These are phyloP conservation scores for Cordia subcordata DNA, from an alignment of 257 asterid genomes.

Conservation along the genomic window DNA sequence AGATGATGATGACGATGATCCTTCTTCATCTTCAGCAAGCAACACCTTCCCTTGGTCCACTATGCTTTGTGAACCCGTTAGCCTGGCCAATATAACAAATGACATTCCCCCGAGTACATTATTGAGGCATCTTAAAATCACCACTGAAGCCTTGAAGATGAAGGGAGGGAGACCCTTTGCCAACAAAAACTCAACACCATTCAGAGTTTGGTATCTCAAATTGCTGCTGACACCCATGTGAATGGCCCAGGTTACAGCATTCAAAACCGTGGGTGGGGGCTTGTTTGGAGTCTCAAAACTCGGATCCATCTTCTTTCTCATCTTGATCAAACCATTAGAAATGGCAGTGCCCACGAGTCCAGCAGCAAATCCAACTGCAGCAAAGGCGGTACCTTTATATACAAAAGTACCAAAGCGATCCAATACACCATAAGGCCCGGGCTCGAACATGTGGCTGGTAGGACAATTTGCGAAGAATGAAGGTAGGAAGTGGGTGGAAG, in stretches of 20 bases:
- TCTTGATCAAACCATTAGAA: constrained; percentile 67
- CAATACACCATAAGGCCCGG: constrained; percentile 51
- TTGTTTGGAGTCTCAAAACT: constrained; percentile 80
- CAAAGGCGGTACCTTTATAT: constrained; percentile 70
- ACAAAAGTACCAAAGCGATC: constrained; percentile 67
- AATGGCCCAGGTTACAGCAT: constrained; percentile 78
- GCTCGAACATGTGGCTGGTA: constrained; percentile 85
- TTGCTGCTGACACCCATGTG: constrained; percentile 92
- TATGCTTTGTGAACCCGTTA: constrained; percentile 66
- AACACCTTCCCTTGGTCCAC: constrained; percentile 1
- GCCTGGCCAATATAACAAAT: constrained; percentile 73
- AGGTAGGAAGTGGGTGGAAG: constrained; percentile 47
- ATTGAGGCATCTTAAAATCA: constrained; percentile 70
- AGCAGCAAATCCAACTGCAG: constrained; percentile 79
- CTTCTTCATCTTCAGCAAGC: too few relatives aligned
- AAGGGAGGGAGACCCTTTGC: constrained; percentile 57
- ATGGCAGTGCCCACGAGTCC: constrained; percentile 87
- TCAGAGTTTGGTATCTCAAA: constrained; percentile 77
- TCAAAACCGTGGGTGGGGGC: constrained; percentile 65
- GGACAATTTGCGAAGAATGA: constrained; percentile 67
- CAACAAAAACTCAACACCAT: constrained; percentile 70
- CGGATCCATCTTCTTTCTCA: constrained; percentile 86
- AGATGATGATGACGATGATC: too few relatives aligned
- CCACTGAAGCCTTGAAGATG: constrained; percentile 64
- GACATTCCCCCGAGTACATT: constrained; percentile 87